Percentiles rank a stretch among this genome's conserved stretches.
phyloP scores from a whole-genome alignment of 179 eudicot species.

The Nepenthes alata region DNA sequence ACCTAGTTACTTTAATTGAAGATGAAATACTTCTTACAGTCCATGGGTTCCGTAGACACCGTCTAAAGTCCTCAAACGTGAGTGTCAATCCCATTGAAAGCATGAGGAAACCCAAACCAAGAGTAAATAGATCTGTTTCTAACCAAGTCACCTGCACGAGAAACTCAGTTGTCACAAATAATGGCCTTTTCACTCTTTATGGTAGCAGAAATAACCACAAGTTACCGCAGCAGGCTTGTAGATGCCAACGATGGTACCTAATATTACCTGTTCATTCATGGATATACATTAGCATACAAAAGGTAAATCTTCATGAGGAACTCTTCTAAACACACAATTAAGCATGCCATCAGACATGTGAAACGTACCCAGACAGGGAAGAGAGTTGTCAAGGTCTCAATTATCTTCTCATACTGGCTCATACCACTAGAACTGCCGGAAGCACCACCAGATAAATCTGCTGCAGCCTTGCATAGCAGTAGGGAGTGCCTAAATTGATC shows the following conservation, averaged over 20 bases:
- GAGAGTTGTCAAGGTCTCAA: constrained; percentile 88
- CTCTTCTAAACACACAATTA: background rate
- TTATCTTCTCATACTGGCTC: constrained; percentile 72
- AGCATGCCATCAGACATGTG: background rate
- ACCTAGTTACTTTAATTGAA: constrained; percentile 5
- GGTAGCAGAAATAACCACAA: constrained; percentile 6
- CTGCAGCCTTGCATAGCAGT: constrained; percentile 66
- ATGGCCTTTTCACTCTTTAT: background rate
- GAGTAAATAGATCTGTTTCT: constrained; percentile 81
- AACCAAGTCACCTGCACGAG: constrained; percentile 86
- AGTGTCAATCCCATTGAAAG: constrained; percentile 99
- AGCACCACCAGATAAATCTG: constrained; percentile 70
- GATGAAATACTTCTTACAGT: constrained; percentile 44
- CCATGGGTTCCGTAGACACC: constrained; percentile 96
- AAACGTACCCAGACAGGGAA: constrained; percentile 91
- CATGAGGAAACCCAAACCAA: constrained; percentile 98
- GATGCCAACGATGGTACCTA: constrained; percentile 86
- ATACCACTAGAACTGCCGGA: constrained; percentile 38
- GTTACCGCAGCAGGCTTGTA: constrained; percentile 81
- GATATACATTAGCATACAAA: constrained; percentile 4
- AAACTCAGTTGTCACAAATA: constrained; percentile 8
- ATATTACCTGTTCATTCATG: constrained; percentile 53
- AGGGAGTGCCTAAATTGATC: constrained; percentile 27
- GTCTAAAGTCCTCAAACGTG: constrained; percentile 87
- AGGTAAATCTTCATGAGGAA: background rate